phyloP scores from a whole-genome alignment of 73 alveolate species.

The Tetrahymena borealis region DNA sequence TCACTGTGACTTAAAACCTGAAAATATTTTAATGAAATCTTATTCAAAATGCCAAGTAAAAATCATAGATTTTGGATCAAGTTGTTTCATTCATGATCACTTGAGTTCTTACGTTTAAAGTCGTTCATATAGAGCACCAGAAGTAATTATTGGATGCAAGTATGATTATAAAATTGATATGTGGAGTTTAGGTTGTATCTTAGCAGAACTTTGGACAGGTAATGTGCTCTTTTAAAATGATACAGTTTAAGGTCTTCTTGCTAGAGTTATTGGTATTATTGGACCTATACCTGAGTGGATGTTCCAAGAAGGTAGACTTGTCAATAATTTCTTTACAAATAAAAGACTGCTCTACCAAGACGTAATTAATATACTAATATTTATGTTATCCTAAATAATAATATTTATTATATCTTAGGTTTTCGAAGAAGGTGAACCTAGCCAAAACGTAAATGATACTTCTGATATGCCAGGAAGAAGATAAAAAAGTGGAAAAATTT shows the following conservation, averaged over 20 bases:
- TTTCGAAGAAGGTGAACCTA: background rate
- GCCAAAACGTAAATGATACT: conserved; percentile 15
- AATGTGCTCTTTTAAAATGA: conserved; percentile 95
- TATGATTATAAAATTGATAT: conserved; percentile 72
- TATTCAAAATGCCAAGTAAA: conserved; percentile 51
- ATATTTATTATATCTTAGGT: background rate
- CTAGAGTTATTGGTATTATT: conserved; percentile 93
- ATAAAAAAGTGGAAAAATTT: conserved; percentile 53
- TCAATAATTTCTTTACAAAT: conserved; percentile 92
- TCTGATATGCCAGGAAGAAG: conserved; percentile 40
- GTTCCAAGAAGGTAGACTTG: conserved; percentile 95
- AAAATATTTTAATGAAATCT: conserved; percentile 41
- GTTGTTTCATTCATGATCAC: conserved; percentile 51
- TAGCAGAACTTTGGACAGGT: conserved; percentile 79
- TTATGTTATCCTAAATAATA: conserved; percentile 40
- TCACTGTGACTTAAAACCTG: conserved; percentile 43
- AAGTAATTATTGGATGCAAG: conserved; percentile 64
- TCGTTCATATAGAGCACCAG: conserved; percentile 75
- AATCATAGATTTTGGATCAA: conserved; percentile 68
- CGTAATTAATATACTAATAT: conserved; percentile 66
- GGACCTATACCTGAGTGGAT: conserved; percentile 98
- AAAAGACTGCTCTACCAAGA: conserved; percentile 93
- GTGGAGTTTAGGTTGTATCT: conserved; percentile 68
- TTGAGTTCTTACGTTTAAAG: conserved; percentile 52
- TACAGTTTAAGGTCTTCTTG: conserved; percentile 89